These are phyloP conservation scores for Spiraea crenata DNA, from an alignment of 331 rosid genomes.

Conservation along the genomic window DNA sequence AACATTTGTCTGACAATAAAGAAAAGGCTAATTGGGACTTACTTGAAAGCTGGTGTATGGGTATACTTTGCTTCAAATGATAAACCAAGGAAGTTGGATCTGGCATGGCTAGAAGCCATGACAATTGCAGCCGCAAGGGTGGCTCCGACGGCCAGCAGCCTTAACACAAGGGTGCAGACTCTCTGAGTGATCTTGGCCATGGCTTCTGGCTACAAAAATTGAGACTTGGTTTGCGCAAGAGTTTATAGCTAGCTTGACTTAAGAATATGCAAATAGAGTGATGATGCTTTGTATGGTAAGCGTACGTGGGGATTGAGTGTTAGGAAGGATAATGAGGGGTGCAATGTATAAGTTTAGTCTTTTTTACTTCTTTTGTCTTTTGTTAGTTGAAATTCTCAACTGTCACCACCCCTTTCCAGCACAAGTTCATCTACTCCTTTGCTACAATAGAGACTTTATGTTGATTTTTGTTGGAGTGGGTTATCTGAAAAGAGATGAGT, in stretches of 20 bases:
- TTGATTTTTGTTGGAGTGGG: slow-evolving; percentile 7
- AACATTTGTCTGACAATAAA: neutral
- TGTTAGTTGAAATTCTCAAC: slow-evolving; percentile 57
- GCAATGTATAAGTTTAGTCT: neutral
- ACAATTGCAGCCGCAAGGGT: slow-evolving; percentile 66
- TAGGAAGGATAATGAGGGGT: slow-evolving; percentile 47
- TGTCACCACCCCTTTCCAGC: slow-evolving; percentile 22
- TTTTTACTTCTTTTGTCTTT: neutral
- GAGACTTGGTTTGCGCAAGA: neutral
- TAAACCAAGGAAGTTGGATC: slow-evolving; percentile 26
- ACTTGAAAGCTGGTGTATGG: slow-evolving; percentile 67
- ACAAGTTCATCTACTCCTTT: slow-evolving; percentile 24
- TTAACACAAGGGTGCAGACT: slow-evolving; percentile 42
- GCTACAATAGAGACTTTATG: slow-evolving; percentile 1
- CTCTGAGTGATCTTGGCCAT: slow-evolving; percentile 38
- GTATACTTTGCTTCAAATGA: slow-evolving; percentile 69
- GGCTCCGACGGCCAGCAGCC: slow-evolving; percentile 65
- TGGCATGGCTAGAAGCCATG: slow-evolving; percentile 77
- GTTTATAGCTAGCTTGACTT: neutral
- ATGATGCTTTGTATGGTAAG: neutral
- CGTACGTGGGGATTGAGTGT: slow-evolving; percentile 14
- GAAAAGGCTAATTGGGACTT: slow-evolving; percentile 9
- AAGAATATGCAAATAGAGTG: neutral
- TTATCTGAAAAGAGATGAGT: neutral
- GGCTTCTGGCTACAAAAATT: slow-evolving; percentile 9